Evolutionary conservation across 192 early-diverging fungal species (phyloP).

Genomic region (Backusella circina): DNA sequence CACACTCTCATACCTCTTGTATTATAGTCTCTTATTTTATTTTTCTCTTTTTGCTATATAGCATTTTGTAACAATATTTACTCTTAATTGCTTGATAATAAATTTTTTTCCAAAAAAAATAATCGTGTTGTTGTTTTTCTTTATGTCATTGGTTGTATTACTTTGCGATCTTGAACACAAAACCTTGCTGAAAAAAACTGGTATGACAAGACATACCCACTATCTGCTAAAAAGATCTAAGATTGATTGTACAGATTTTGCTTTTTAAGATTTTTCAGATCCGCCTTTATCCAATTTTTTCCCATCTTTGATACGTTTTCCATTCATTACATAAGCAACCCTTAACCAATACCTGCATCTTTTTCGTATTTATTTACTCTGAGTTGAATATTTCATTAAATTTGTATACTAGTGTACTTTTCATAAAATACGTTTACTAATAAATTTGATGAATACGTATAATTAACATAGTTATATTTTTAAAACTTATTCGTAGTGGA

Average conservation of each 20-base stretch:
- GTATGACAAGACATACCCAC: not conserved
- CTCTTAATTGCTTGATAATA: not conserved
- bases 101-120: not conserved
- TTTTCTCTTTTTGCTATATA: not conserved
- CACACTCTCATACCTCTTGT: not conserved
- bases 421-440: too few relatives aligned
- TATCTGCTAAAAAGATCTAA: not conserved
- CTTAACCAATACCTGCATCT: not conserved
- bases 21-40: not conserved
- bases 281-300: not conserved
- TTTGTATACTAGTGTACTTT: too few relatives aligned
- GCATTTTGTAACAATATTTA: not conserved
- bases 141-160: not conserved
- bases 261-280: too few relatives aligned
- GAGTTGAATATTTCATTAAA: not conserved
- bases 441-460: too few relatives aligned
- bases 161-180: not conserved
- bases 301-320: not conserved
- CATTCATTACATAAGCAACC: not conserved
- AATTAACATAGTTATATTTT: too few relatives aligned
- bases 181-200: not conserved
- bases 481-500: too few relatives aligned
- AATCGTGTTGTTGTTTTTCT: not conserved
- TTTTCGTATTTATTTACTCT: not conserved
- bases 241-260: too few relatives aligned